Percentiles rank a stretch among this genome's conserved stretches.
phyloP scores from a whole-genome alignment of 176 grass and related monocot genomes.

The sorghum (Sorghum bicolor) region DNA sequence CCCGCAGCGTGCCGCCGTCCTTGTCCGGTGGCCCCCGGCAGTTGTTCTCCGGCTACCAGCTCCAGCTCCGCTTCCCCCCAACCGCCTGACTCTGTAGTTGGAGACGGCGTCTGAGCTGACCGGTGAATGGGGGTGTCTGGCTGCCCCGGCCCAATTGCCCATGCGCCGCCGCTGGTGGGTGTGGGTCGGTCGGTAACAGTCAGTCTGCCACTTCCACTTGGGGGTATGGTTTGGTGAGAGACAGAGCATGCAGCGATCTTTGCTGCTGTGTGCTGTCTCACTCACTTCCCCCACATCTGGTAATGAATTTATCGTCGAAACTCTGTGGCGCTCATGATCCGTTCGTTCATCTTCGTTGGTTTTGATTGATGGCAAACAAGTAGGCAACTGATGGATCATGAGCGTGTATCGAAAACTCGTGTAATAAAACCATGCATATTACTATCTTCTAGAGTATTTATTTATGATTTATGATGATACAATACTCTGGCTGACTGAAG shows the following conservation, averaged over 20 bases:
- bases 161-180: not conserved
- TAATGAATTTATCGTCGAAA: not conserved
- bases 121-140: not conserved
- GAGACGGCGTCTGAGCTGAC: not conserved
- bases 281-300: not conserved
- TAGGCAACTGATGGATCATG: not conserved
- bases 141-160: not conserved
- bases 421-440: not conserved
- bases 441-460: not conserved
- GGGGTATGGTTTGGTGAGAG: not conserved
- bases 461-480: not conserved
- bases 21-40: not conserved
- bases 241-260: not conserved
- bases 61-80: conserved; percentile 22
- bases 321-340: not conserved
- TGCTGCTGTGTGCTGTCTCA: not conserved
- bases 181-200: not conserved
- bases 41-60: not conserved
- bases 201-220: not conserved
- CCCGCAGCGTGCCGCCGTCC: not conserved
- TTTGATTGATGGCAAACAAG: not conserved
- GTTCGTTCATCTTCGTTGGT: not conserved
- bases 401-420: not conserved
- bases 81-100: conserved; percentile 9
- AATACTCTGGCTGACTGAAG: not conserved